A percentile compares a stretch with the other conserved stretches of the same genome.
phyloP scores from a whole-genome alignment of 352 stramenopile genomes.

The Phytophthora ohioensis region DNA sequence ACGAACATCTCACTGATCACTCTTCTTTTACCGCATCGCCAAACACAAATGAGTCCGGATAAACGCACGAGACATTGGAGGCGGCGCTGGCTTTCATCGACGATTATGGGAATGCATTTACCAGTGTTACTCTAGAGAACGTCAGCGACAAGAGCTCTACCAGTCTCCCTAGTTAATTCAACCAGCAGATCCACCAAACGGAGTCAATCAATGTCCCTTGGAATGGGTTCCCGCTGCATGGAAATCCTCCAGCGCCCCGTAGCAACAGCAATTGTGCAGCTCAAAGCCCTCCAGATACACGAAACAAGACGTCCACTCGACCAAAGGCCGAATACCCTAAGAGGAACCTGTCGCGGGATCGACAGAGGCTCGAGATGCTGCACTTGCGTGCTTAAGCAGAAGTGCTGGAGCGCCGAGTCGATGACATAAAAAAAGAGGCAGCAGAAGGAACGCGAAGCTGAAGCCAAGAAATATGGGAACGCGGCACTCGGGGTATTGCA shows the following conservation, averaged over 20 bases:
- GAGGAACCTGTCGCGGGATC: conserved; percentile 10
- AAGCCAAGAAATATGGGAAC: neutral
- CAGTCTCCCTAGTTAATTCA: too few relatives aligned
- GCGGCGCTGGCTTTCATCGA: conserved; percentile 10
- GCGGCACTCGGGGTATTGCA: neutral
- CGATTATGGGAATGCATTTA: neutral
- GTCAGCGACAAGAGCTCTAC: neutral
- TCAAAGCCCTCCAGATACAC: neutral
- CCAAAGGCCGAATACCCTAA: neutral
- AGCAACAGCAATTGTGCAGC: neutral
- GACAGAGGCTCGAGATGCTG: conserved; percentile 7
- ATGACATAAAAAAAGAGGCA: neutral
- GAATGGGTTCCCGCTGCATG: too few relatives aligned
- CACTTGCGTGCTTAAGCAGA: conserved; percentile 1
- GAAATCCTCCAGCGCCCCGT: neutral
- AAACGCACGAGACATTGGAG: neutral
- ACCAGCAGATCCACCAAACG: too few relatives aligned
- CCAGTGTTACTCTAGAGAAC: neutral
- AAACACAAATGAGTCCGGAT: neutral
- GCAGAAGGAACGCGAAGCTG: neutral
- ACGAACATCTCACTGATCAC: too few relatives aligned
- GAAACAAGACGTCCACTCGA: neutral
- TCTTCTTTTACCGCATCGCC: too few relatives aligned
- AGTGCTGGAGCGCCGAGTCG: neutral
- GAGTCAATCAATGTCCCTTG: too few relatives aligned